A percentile compares a stretch with the other conserved stretches of the same genome.
Evolutionary conservation across 805 yeast genomes (phyloP).

Genomic region (Kluyveromyces lactis): DNA sequence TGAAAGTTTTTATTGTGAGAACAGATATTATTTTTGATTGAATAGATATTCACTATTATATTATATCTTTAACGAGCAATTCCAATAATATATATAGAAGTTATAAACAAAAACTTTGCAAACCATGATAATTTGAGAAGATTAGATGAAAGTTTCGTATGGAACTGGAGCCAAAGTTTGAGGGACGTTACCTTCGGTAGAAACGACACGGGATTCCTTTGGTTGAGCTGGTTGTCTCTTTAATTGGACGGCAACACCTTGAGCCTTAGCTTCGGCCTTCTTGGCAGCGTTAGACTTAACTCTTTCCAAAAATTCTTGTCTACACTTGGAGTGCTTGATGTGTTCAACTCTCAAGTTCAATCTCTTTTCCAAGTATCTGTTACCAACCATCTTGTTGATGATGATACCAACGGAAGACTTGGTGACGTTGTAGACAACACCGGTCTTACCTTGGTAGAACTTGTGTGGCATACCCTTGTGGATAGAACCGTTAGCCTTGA

Average conservation of each 20-base stretch:
- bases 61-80: conserved; percentile 5
- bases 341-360: conserved; percentile 98
- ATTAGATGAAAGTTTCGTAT: conserved; percentile 98
- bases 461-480: conserved; percentile 99
- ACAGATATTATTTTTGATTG: neutral
- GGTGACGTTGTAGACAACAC: conserved; percentile 98
- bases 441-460: conserved; percentile 99
- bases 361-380: conserved; percentile 99
- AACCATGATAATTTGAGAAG: conserved; percentile 13
- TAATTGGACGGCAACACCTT: conserved; percentile 83
- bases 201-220: conserved; percentile 82
- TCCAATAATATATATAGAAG: conserved; percentile 5
- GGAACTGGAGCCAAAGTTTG: conserved; percentile 98
- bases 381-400: conserved; percentile 96
- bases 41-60: conserved; percentile 1
- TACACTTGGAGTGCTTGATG: conserved; percentile 98
- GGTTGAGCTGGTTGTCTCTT: conserved; percentile 99
- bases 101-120: conserved; percentile 6
- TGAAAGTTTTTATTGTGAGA: no score
- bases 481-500: conserved; percentile 98
- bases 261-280: conserved; percentile 89
- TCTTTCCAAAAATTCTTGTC: conserved; percentile 98
- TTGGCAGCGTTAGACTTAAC: conserved; percentile 94
- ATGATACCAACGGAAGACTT: conserved; percentile 97
- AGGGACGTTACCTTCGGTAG: conserved; percentile 78